Percentiles rank a stretch among this genome's conserved stretches.
Evolutionary conservation across 1,284 basidiomycete species (phyloP).

Genomic region (Afroboletus lepidellus): DNA sequence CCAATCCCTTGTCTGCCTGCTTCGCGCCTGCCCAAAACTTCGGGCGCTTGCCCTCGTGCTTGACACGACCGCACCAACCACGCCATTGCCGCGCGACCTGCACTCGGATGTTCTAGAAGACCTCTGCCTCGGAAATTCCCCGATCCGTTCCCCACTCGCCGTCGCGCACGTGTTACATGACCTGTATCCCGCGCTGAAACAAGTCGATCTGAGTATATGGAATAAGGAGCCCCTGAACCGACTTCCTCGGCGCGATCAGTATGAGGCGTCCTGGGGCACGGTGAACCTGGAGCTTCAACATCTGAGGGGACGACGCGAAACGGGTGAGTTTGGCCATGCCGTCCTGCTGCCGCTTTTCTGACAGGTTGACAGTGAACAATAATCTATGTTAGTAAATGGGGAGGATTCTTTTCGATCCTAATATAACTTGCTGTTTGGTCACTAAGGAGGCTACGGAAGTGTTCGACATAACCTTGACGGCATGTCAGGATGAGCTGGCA

Average conservation of each 20-base stretch:
- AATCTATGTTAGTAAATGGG: no score
- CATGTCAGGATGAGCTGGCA: no score
- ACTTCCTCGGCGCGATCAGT: slow-evolving; percentile 12
- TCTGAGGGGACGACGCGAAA: not conserved
- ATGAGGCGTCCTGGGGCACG: slow-evolving; percentile 17
- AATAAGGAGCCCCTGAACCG: slow-evolving; percentile 18
- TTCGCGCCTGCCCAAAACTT: slow-evolving; percentile 10
- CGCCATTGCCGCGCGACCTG: not conserved
- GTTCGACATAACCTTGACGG: no score
- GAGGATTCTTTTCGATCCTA: no score
- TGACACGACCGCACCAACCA: slow-evolving; percentile 12
- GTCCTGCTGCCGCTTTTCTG: no score
- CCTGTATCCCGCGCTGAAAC: slow-evolving; percentile 22
- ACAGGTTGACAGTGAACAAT: no score
- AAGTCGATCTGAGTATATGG: slow-evolving; percentile 25
- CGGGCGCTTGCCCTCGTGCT: slow-evolving; percentile 23
- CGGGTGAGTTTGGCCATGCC: not conserved
- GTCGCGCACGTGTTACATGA: slow-evolving; percentile 14
- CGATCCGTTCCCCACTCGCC: slow-evolving; percentile 5
- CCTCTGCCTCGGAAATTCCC: slow-evolving; percentile 26
- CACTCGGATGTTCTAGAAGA: slow-evolving; percentile 5
- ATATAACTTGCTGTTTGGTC: no score
- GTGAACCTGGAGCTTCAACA: slow-evolving; percentile 19
- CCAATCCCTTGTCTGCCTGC: slow-evolving; percentile 13
- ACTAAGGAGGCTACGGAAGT: no score